These are phyloP conservation scores for Meira miltonrushii DNA, from an alignment of 1,284 basidiomycete species.

Conservation along the genomic window DNA sequence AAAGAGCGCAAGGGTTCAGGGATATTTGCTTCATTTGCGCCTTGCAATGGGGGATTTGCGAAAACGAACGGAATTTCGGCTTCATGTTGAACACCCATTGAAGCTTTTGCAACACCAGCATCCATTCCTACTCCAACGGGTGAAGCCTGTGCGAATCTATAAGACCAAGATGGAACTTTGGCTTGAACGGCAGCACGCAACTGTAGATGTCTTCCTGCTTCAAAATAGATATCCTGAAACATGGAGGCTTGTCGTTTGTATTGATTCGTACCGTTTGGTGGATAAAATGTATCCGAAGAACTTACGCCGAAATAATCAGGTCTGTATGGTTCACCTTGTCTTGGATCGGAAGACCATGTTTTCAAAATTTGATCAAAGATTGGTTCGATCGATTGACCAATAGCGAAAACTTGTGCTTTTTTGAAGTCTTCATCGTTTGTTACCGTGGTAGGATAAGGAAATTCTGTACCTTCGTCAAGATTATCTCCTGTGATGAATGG, in stretches of 20 bases:
- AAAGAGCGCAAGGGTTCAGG: not conserved
- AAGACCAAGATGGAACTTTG: slow-evolving; percentile 3
- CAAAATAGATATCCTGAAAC: not conserved
- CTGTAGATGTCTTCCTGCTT: not conserved
- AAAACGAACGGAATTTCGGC: not conserved
- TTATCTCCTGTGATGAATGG: slow-evolving; percentile 29
- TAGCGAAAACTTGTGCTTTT: not conserved
- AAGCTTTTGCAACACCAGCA: not conserved
- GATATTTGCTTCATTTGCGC: not conserved
- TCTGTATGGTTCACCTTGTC: not conserved
- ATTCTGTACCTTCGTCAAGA: slow-evolving; percentile 27
- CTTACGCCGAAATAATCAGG: not conserved
- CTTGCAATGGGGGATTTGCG: not conserved
- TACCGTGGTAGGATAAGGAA: slow-evolving; percentile 3
- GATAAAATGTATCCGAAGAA: not conserved
- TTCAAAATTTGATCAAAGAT: not conserved
- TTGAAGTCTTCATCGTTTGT: not conserved
- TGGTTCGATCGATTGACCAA: not conserved
- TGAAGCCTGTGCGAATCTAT: not conserved
- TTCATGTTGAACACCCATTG: slow-evolving; percentile 4
- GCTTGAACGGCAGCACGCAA: not conserved
- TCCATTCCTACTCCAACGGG: not conserved
- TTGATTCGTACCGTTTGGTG: not conserved
- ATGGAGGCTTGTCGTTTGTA: not conserved
- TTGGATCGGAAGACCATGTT: not conserved